Percentiles rank a stretch among this genome's conserved stretches.
phyloP scores from a whole-genome alignment of 1,284 basidiomycete genomes.

The Pseudozyma tsukubaensis region DNA sequence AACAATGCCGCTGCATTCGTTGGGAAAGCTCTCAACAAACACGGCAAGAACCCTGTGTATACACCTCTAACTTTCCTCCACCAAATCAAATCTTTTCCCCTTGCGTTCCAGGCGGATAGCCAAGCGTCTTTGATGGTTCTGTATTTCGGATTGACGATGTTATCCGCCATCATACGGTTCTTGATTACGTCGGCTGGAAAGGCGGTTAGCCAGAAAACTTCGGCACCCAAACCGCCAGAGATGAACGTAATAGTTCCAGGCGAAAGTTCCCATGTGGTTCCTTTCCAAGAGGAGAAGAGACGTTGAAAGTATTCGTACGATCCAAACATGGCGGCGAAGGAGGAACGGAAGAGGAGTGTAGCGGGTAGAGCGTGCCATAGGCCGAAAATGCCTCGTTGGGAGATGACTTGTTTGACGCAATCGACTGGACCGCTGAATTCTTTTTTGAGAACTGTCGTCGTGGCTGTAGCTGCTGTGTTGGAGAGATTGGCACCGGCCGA shows the following conservation, averaged over 20 bases:
- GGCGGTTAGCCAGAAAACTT: conserved; percentile 73
- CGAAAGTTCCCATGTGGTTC: conserved; percentile 72
- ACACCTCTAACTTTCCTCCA: conserved; percentile 33
- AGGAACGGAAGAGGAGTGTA: conserved; percentile 69
- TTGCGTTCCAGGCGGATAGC: conserved; percentile 45
- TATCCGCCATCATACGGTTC: conserved; percentile 70
- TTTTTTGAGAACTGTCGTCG: background rate
- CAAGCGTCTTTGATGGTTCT: conserved; percentile 39
- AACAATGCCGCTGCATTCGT: conserved; percentile 64
- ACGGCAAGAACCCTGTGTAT: conserved; percentile 62
- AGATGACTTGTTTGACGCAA: conserved; percentile 66
- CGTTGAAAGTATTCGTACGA: conserved; percentile 66
- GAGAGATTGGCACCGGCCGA: no score
- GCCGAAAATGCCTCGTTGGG: conserved; percentile 58
- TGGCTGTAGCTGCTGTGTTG: background rate
- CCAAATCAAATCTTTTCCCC: conserved; percentile 21
- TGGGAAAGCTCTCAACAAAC: conserved; percentile 63
- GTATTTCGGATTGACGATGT: conserved; percentile 73
- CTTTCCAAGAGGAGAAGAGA: conserved; percentile 27
- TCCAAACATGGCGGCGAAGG: conserved; percentile 64
- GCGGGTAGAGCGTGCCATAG: conserved; percentile 69
- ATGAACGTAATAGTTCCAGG: conserved; percentile 78
- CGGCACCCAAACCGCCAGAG: conserved; percentile 72
- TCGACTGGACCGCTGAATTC: conserved; percentile 67
- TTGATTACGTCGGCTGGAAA: conserved; percentile 83